phyloP scores from a whole-genome alignment of 2,329 filamentous ascomycete genomes.

The Cladosporium sp. region DNA sequence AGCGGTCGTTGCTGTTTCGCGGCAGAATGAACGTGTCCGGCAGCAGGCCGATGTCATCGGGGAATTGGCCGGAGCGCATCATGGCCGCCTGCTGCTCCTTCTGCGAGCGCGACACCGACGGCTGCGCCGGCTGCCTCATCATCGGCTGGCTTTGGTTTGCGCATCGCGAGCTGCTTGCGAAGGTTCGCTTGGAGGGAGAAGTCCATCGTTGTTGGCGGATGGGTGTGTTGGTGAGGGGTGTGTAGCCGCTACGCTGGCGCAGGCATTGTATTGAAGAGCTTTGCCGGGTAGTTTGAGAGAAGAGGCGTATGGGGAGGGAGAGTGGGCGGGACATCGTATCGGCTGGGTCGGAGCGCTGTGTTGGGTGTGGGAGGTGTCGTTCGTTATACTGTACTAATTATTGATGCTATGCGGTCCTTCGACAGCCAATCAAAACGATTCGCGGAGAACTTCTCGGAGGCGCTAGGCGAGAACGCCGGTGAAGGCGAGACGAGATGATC shows the following conservation, averaged over 20 bases:
- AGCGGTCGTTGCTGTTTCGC: constrained; percentile 6
- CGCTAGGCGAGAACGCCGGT: background rate
- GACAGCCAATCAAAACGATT: constrained; percentile 10
- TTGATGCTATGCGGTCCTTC: background rate
- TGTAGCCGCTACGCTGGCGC: constrained; percentile 7
- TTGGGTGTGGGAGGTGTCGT: background rate
- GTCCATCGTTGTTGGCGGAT: background rate
- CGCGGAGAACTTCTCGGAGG: constrained; percentile 11
- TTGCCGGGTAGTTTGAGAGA: constrained; percentile 12
- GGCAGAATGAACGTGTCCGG: constrained; percentile 34
- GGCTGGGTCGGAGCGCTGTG: background rate
- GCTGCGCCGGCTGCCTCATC: constrained; percentile 32
- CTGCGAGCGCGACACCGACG: constrained; percentile 36
- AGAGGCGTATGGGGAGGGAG: constrained; percentile 5
- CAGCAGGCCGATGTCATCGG: constrained; percentile 42
- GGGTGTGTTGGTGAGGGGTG: constrained; percentile 3
- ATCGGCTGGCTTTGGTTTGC: constrained; percentile 13
- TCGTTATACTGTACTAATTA: background rate
- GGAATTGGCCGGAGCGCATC: constrained; percentile 30
- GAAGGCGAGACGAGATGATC: too few relatives aligned
- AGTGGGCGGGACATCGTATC: constrained; percentile 9
- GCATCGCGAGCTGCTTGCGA: background rate
- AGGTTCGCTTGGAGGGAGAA: background rate
- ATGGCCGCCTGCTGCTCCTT: constrained; percentile 30
- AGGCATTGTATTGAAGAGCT: constrained; percentile 7